phyloP scores from a whole-genome alignment of 1,139 yeast genomes.

The Saccharomycopsis hybrid region DNA sequence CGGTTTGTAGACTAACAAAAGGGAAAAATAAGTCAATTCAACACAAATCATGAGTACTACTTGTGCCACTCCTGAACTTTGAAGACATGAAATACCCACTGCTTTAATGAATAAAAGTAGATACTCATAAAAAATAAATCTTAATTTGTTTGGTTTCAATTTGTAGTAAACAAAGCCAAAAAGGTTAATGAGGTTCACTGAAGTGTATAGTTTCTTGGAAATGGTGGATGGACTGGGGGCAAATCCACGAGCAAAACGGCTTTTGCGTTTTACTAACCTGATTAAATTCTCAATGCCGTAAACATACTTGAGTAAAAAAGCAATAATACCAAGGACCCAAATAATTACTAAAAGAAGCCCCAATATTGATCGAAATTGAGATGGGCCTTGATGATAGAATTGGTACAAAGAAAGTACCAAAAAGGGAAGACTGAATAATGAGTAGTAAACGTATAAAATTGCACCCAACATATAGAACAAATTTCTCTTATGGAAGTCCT shows the following conservation, averaged over 20 bases:
- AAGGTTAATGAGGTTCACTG: constrained; percentile 38
- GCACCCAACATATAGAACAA: constrained; percentile 24
- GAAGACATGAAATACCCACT: constrained; percentile 40
- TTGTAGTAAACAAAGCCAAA: constrained; percentile 44
- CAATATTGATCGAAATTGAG: constrained; percentile 23
- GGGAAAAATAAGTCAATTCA: constrained; percentile 32
- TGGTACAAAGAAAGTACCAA: constrained; percentile 38
- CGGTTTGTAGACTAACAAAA: constrained; percentile 35
- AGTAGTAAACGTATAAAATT: constrained; percentile 31
- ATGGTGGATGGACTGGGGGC: too few species aligned
- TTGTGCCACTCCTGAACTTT: constrained; percentile 39
- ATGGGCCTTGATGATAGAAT: constrained; percentile 25
- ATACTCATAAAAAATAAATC: constrained; percentile 35
- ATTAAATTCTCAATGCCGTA: too few species aligned
- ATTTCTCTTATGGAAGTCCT: constrained; percentile 25
- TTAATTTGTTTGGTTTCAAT: constrained; percentile 39
- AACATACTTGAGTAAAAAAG: constrained; percentile 30
- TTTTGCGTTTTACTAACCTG: too few species aligned
- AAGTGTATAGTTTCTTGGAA: constrained; percentile 37
- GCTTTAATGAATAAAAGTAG: constrained; percentile 32
- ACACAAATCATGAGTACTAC: constrained; percentile 34
- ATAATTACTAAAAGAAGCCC: constrained; percentile 33
- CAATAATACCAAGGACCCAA: constrained; percentile 27
- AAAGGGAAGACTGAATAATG: constrained; percentile 41
- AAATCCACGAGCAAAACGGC: too few species aligned